A percentile compares a stretch with the other conserved stretches of the same genome.
phyloP scores from a whole-genome alignment of 768 basidiomycete genomes.

The Gymnopilus junonius region DNA sequence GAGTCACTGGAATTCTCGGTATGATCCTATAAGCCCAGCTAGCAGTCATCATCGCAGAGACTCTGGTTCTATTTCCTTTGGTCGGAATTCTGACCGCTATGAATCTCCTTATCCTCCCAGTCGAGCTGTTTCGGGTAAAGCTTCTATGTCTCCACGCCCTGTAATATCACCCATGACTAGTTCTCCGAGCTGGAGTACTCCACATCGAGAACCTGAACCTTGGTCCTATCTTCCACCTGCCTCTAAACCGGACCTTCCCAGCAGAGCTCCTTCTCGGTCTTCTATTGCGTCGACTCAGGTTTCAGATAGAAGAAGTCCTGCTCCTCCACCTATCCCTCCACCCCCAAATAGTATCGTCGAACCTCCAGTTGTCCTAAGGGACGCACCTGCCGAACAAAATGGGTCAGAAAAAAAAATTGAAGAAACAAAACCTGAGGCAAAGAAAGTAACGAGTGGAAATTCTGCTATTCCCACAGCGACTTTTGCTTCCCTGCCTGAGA shows the following conservation, averaged over 20 bases:
- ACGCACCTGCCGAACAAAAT: not conserved
- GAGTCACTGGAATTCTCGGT: slow-evolving; percentile 27
- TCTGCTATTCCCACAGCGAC: not conserved
- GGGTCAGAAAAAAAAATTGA: not conserved
- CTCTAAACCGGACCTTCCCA: slow-evolving; percentile 14
- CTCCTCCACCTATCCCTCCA: slow-evolving; percentile 16
- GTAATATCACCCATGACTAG: slow-evolving; percentile 27
- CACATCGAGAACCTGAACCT: slow-evolving; percentile 12
- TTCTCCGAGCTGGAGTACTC: slow-evolving; percentile 14
- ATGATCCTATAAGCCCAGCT: slow-evolving; percentile 30
- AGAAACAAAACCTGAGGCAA: not conserved
- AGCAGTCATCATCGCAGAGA: slow-evolving; percentile 27
- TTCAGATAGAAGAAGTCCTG: slow-evolving; percentile 41
- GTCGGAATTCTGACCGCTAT: slow-evolving; percentile 30
- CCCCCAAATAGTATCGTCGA: slow-evolving; percentile 8
- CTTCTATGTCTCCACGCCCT: slow-evolving; percentile 34
- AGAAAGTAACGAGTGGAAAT: slow-evolving; percentile 1
- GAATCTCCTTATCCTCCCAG: slow-evolving; percentile 26
- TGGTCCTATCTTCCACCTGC: slow-evolving; percentile 23
- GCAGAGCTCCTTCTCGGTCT: slow-evolving; percentile 55
- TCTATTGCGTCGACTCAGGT: slow-evolving; percentile 58
- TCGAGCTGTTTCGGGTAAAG: slow-evolving; percentile 26
- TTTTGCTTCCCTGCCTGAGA: slow-evolving; percentile 3
- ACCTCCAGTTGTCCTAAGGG: not conserved
- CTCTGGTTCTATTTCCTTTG: slow-evolving; percentile 26